Evolutionary conservation across 1,139 yeast species (phyloP).

Genomic region (Tardiomyces depauwii): DNA sequence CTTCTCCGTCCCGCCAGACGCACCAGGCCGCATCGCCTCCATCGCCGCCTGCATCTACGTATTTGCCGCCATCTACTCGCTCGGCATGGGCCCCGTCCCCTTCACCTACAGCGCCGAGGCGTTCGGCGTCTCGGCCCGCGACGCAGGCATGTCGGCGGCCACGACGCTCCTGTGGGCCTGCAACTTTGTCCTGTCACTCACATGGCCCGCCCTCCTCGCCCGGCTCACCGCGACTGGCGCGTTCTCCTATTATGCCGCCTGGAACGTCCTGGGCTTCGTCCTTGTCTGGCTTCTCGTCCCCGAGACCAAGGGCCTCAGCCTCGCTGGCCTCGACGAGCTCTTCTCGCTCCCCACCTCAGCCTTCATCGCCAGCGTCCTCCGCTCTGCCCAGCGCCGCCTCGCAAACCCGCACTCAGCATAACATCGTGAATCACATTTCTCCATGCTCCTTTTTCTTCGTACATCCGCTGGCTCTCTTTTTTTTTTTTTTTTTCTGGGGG

Average conservation of each 20-base stretch:
- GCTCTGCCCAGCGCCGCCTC: too few species aligned
- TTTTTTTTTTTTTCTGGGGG: too few species aligned
- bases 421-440: too few species aligned
- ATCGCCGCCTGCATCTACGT: conserved; percentile 64
- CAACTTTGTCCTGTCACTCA: conserved; percentile 66
- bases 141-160: conserved; percentile 77
- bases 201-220: conserved; percentile 65
- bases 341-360: conserved; percentile 1
- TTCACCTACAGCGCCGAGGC: conserved; percentile 85
- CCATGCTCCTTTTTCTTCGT: too few species aligned
- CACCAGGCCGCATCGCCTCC: conserved; percentile 48
- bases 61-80: conserved; percentile 63
- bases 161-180: conserved; percentile 82
- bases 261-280: conserved; percentile 60
- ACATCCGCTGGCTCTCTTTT: too few species aligned
- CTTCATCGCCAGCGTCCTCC: too few species aligned
- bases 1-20: conserved; percentile 13
- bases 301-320: conserved; percentile 30
- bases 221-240: conserved; percentile 75
- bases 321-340: conserved; percentile 37
- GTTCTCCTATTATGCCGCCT: conserved; percentile 80
- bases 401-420: too few species aligned
- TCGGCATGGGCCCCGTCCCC: conserved; percentile 91
- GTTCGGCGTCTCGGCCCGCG: conserved; percentile 76
- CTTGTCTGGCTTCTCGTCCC: conserved; percentile 34